Evolutionary conservation across 345 rosid species (phyloP).

Genomic region (Euphorbia pulcherrima): DNA sequence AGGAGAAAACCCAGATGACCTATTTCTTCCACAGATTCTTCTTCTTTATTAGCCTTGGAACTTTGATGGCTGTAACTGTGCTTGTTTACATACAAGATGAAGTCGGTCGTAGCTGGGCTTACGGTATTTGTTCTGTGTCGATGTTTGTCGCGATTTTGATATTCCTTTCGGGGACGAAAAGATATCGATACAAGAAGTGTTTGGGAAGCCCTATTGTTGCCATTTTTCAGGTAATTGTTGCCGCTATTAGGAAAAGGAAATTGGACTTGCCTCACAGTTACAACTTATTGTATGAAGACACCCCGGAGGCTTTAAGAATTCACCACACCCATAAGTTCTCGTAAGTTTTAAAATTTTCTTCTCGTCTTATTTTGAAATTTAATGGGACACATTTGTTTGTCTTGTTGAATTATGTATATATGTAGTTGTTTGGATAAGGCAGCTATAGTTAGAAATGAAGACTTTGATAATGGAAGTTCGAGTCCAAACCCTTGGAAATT

Average conservation of each 20-base stretch:
- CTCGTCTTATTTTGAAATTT: neutral
- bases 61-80: conserved; percentile 56
- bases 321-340: conserved; percentile 56
- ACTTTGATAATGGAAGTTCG: conserved; percentile 25
- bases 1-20: conserved; percentile 56
- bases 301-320: conserved; percentile 43
- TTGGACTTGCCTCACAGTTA: conserved; percentile 41
- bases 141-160: conserved; percentile 53
- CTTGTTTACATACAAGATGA: conserved; percentile 65
- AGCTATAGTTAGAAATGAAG: conserved; percentile 41
- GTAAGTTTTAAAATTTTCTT: conserved; percentile 27
- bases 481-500: conserved; percentile 55
- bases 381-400: neutral
- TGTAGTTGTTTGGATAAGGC: conserved; percentile 61
- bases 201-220: conserved; percentile 75
- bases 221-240: conserved; percentile 65
- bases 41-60: conserved; percentile 54
- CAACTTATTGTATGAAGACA: conserved; percentile 48
- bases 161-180: conserved; percentile 55
- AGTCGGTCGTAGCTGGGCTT: conserved; percentile 53
- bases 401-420: neutral
- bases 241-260: conserved; percentile 53
- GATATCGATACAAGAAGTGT: conserved; percentile 69
- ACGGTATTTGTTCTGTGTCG: conserved; percentile 53
- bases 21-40: conserved; percentile 62